Base-by-base conservation (phyloP, 148 eudicot genomes). In the Rheum nobile region DNA sequence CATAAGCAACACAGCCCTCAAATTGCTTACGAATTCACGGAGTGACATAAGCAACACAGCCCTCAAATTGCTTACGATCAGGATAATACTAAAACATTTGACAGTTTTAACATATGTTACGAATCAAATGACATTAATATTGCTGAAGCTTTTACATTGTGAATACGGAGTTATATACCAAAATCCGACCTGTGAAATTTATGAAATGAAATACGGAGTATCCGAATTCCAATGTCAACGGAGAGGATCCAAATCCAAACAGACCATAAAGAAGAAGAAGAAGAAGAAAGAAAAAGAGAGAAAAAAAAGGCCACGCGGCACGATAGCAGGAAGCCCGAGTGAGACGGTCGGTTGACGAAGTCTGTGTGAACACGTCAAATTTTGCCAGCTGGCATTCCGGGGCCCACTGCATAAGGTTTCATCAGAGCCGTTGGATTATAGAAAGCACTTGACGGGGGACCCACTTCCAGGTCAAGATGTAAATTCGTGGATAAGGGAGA, bases 281-380 rank as follows among this genome's bases (percentile, higher is more conserved):
- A 5, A 6, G 1, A 46, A 71, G 43, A 43, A 41, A 8, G 1
- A 71, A 12, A 44, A 19, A 39, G 35, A 42, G 6, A 71, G 13
- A 3, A 35, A 26, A 13, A 71, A 71, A 17, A 29, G 70, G 70
- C 70, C 70, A 29, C 39, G 70, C 70, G 70, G 70, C 39, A 17
- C 32, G 70, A 34, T 26, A 13, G 61, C 29, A 54, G 19, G 28
- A 61, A 29, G 28, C 37, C 70, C 70, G 11, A 34, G 41, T 32
- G 17, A 32, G 70, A 65, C 70, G 70, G 41, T 65, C 39, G 70
- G 22, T 31, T 32, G 70, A 65, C 70, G 3, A 65, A 65, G 70
- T 65, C 22, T 32, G 8, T 19, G 13, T 22, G 65, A 55, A 55
- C 67, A 61, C 67, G 67, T 61, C 67, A 29, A 61, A 7, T 29